Evolutionary conservation across 176 grass and related monocot genomes (phyloP).

Genomic region (Luzula sylvatica): DNA sequence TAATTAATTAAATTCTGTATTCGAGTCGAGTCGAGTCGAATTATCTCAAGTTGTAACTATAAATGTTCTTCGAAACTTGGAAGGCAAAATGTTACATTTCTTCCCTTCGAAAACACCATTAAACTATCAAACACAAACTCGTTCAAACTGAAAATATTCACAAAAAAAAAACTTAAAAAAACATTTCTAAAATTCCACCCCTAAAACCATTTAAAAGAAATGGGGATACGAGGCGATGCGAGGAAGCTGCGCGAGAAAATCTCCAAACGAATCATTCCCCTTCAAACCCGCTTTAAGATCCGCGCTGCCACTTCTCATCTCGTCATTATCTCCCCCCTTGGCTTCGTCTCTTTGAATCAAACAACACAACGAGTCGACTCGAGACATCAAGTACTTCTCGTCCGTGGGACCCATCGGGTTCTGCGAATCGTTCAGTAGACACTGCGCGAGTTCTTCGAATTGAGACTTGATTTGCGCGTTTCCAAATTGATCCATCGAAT

Average conservation of each 20-base stretch:
- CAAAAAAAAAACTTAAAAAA: neutral
- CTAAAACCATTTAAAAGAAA: slow-evolving; percentile 34
- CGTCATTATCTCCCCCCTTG: neutral
- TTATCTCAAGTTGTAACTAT: no score
- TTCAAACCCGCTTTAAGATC: neutral
- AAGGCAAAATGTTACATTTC: no score
- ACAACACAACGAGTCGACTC: slow-evolving; percentile 71
- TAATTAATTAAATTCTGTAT: no score
- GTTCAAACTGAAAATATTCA: neutral
- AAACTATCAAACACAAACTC: no score
- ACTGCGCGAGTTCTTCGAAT: slow-evolving; percentile 49
- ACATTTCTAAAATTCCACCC: neutral
- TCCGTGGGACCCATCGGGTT: slow-evolving; percentile 24
- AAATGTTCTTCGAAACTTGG: no score
- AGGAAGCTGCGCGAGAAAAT: slow-evolving; percentile 42
- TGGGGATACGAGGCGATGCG: slow-evolving; percentile 57
- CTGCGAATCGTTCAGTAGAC: slow-evolving; percentile 48
- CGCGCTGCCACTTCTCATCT: neutral
- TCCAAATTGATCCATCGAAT: neutral
- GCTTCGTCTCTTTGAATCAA: slow-evolving; percentile 44
- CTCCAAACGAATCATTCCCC: slow-evolving; percentile 41
- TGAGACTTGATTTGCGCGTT: slow-evolving; percentile 13
- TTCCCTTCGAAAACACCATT: no score
- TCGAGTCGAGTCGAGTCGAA: no score
- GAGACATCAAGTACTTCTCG: slow-evolving; percentile 61